Base-by-base conservation (phyloP, 805 yeast species). In the Starmerella gropengiesseri region DNA sequence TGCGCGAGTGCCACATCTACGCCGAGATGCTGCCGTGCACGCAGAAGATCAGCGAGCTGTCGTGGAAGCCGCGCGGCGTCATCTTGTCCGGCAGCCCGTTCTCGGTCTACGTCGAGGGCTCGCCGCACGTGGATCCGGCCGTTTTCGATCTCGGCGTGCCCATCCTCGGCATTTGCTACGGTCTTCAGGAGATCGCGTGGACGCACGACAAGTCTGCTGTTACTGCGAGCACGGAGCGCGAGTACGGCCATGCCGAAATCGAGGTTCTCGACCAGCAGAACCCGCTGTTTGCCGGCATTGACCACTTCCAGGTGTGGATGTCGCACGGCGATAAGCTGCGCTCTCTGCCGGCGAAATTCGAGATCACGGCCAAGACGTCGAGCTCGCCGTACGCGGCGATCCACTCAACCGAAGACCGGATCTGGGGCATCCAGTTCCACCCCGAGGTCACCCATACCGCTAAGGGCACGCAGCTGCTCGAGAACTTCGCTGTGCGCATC, bases 21-120 rank as follows among this genome's bases (percentile, higher is more conserved):
- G 97, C 98, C 54, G 98, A 91, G 69, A 91, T 91, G 98, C 75
- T 91, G 52, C 98, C 98, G 55, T 91, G 98, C 69, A 91, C 98
- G 42, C 98, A 93, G 68, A 91, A 91, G 71, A 89, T 91, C 60
- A 62, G 80, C 43, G 96, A 89, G 54, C 74, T 91, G 56, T 66
- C 78, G 47, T 91, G 95, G 93, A 87, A 77, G 62, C 98, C 98
- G 55, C 83, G 79, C 63, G 98, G 98, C 68, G 79, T 91, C 46
- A 91, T 91, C 59, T 70, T 91, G 50, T 86, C 96, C 36, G 98
- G 98, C 51, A 91, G 95, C 52, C 98, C 98, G 41, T 91, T 84
- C 78, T 86, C 97, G 11, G 98, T 91, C 39, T 91, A 89, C 61
- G 95, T 81, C 46, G 80, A 76, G 45, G 97, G 80, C 56, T 86